Evolutionary conservation across 495 filamentous ascomycete species (phyloP), one percentile per base, ranked within the genome.

Genomic region (Podospora sp.): DNA sequence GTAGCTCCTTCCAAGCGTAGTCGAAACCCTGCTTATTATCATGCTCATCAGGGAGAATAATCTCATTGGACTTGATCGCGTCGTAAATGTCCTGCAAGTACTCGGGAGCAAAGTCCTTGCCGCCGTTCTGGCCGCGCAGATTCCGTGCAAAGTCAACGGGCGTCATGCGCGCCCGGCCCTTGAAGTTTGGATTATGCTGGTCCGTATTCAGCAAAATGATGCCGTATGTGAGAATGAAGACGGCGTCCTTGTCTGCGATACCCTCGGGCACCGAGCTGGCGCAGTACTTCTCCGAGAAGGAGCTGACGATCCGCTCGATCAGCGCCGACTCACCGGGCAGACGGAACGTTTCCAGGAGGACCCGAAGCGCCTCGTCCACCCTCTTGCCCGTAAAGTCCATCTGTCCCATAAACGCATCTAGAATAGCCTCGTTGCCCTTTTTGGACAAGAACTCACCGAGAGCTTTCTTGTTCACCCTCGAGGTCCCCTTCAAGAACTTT

Each of bases 121-220:
- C 92, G 21, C 81, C 88, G 69, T 99, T 98, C 22, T 96, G 91
- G 2, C 93, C 93, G 61, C 95, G 86, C 8, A 99, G 78, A 75
- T 99, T 98, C 36, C 86, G 89, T 0, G 92, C 83, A 73, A 99
- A 99, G 71, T 93, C 90, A 22, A 80, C 76, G 64, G 85, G 85
- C 3, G 86, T 87, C 95, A 99, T 99, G 36, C 94, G 92, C 69
- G 87, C 88, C 69, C 87, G 79, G 8, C 81, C 76, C 77, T 96
- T 97, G 56, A 97, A 76, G 69, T 96, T 98, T 2, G 93, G 92
- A 73, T 95, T 98, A 75, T 98, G 94, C 68, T 93, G 90, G 69
- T 98, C 95, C 4, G 95, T 95, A 71, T 96, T 96, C 65, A 96
- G 81, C 88, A 96, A 91, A 76, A 99, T 96, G 71, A 97, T 96